Evolutionary conservation across 164 flowering plant species (phyloP), one percentile per base, ranked within the genome.

Genomic region (Hamamelis virginiana): DNA sequence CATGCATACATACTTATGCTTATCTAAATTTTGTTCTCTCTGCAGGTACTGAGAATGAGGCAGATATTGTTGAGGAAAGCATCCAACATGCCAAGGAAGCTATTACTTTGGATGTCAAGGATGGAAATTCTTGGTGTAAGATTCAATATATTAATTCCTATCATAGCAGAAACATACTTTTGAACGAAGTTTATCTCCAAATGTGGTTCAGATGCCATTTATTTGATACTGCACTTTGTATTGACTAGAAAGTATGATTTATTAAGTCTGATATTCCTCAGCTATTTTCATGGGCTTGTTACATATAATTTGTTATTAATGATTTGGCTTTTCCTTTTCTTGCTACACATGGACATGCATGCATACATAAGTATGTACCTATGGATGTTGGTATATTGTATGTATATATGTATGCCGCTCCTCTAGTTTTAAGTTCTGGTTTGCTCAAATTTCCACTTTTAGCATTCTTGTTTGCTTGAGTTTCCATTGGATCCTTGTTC

Each of bases 91-190:
- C 96, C 53, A 94, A 80, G 75, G 93, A 91, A 84, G 98, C 98
- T 64, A 80, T 91, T 26, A 33, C 84, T 47, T 82, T 91, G 83
- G 98, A 94, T 72, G 91, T 94, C 44, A 87, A 80, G 78, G 94
- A 94, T 87, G 98, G 98, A 41, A 76, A 89, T 68, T 91, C 96
- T 58, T 94, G 98, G 98, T 91, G 98, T 94, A 88, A 78, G 91
- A 23, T 33, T 60, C 65, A n/a, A n/a, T 16, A 16, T 41, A n/a
- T 47, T 21, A 52, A 28, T 13, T 56, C 38, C 56, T 57, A 10
- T 28, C 14, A 59, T 16, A 56, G 23, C 50, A 67, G 1, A 68
- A 45, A 13, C 10, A 27, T n/a, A 5, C 47, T 56, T 26, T 66
- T 56, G 48, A 14, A 38, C 13, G 56, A 22, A 68, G 22, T 69